Evolutionary conservation across 495 filamentous ascomycete genomes (phyloP).

Genomic region (Penicillium cinerascens): DNA sequence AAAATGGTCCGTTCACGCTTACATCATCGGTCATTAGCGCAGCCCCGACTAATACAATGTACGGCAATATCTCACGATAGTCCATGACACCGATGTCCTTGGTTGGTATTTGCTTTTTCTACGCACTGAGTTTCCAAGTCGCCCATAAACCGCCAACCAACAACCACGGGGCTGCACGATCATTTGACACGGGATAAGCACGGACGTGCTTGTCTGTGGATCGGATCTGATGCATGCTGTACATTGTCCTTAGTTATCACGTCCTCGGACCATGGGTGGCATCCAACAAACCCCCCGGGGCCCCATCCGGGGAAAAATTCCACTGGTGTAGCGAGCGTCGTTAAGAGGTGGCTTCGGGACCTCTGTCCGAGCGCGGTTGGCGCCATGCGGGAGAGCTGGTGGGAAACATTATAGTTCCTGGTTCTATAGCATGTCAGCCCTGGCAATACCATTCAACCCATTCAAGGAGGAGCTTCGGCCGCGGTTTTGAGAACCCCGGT

Average conservation of each 20-base stretch:
- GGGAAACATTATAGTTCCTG: not conserved
- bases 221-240: not conserved
- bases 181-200: not conserved
- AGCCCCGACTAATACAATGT: not conserved
- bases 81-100: not conserved
- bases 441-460: not conserved
- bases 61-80: not conserved
- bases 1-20: not conserved
- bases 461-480: not conserved
- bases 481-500: not conserved
- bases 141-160: not conserved
- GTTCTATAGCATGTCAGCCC: not conserved
- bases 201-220: not conserved
- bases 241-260: constrained; percentile 1
- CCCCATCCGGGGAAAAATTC: not conserved
- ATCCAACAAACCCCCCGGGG: not conserved
- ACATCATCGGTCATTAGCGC: not conserved
- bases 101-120: not conserved
- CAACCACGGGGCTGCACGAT: not conserved
- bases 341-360: not conserved
- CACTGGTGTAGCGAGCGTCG: not conserved
- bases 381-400: not conserved
- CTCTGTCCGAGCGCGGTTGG: not conserved
- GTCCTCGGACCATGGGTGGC: not conserved
- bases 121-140: not conserved